Evolutionary conservation across 1,139 yeast species (phyloP), one percentile per base, ranked within the genome.

Genomic region (Lodderomyces margitis): DNA sequence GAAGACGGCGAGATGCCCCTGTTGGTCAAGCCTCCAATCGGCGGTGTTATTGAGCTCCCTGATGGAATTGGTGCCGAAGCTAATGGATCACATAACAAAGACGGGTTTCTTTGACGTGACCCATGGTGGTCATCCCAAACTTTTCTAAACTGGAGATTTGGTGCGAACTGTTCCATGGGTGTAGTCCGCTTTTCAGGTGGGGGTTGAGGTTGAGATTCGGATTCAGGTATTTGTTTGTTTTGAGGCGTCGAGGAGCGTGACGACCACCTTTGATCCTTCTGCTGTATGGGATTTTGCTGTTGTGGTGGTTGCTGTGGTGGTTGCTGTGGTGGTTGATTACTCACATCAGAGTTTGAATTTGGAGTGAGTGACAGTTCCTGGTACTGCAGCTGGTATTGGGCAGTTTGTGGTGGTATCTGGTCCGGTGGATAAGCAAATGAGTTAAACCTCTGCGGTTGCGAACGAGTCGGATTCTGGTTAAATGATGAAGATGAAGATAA

Each of bases 71-170:
- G 53, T 3, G 41, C 59, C 6, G 68, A 66, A 2, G 69, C 70
- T 42, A 68, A 57, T 1, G 74, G 74, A 46, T 68, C 74, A 44
- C 52, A 68, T 34, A 64, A 48, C 21, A 67, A 49, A 14, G 70
- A 64, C 5, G 71, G 71, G 46, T 66, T 63, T 44, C 74, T 52
- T 12, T 59, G 67, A 32, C 62, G 47, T 10, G 51, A 28, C 5
- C 38, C 49, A 12, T 48, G 41, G 11, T 36, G 37, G 50, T 52
- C 32, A 38, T 64, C 67, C 74, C 75, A 69, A 17, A 70, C 68
- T 47, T 69, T 67, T 38, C 74, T 52, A 50, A 70, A 70, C 46
- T 67, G 70, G 19, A 67, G 53, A 25, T 16, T 35, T 11, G 30
- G 33, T 14, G 24, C 24, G 14, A 32, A 32, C 10, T 19, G 37